A percentile compares a stretch with the other conserved stretches of the same genome.
These are phyloP conservation scores for Escallonia herrerae DNA, from an alignment of 129 eudicot genomes.

Conservation along the genomic window DNA sequence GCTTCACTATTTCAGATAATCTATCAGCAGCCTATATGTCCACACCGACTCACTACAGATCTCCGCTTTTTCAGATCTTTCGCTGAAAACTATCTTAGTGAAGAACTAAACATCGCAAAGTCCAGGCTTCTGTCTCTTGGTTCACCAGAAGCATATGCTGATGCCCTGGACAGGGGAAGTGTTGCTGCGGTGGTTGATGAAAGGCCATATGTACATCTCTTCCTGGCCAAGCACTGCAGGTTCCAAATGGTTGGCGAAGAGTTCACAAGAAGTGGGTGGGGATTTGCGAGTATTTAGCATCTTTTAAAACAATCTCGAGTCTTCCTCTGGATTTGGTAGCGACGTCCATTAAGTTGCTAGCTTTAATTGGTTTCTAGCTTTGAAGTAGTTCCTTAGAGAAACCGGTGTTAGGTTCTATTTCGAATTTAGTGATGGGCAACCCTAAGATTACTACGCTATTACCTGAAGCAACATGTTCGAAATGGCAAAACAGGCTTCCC, in stretches of 20 bases:
- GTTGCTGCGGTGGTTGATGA: conserved; percentile 92
- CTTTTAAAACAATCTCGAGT: background rate
- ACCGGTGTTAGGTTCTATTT: too few species aligned
- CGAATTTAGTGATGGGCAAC: too few species aligned
- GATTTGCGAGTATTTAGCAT: conserved; percentile 62
- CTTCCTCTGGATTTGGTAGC: background rate
- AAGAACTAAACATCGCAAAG: conserved; percentile 66
- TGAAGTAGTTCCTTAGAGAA: too few species aligned
- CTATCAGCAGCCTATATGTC: background rate
- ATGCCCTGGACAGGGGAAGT: conserved; percentile 44
- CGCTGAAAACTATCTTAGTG: conserved; percentile 60
- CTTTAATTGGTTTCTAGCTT: too few species aligned
- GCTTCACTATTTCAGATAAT: conserved; percentile 2
- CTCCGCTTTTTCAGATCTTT: conserved; percentile 55
- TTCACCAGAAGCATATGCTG: conserved; percentile 79
- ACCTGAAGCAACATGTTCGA: too few species aligned
- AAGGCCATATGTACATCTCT: conserved; percentile 69
- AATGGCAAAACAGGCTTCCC: too few species aligned
- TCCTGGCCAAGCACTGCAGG: conserved; percentile 54
- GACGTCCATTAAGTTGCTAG: too few species aligned
- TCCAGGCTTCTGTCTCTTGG: conserved; percentile 71
- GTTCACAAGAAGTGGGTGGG: conserved; percentile 86
- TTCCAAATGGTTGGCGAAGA: conserved; percentile 70
- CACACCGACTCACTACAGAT: conserved; percentile 1
- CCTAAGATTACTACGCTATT: too few species aligned